phyloP scores from a whole-genome alignment of 2,329 filamentous ascomycete species.

The Pseudopithomyces maydicus region DNA sequence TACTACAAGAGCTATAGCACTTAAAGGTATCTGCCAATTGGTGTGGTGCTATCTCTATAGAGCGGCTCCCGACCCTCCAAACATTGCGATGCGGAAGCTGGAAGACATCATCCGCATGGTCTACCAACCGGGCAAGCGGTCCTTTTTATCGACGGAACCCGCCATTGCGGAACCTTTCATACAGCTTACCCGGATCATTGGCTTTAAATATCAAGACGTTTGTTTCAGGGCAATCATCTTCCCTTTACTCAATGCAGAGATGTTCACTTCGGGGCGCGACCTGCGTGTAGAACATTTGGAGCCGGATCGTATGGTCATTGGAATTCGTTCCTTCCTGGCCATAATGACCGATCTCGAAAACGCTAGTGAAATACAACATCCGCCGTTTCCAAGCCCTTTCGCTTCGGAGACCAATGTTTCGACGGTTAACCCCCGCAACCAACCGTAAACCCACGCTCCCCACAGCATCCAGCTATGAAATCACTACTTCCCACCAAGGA shows the following conservation, averaged over 20 bases:
- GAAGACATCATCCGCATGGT: constrained; percentile 89
- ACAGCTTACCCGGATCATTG: constrained; percentile 91
- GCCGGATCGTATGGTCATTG: constrained; percentile 96
- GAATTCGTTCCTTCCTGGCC: constrained; percentile 89
- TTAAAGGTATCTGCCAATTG: constrained; percentile 87
- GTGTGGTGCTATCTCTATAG: constrained; percentile 96
- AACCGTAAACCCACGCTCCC: constrained; percentile 40
- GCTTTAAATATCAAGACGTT: constrained; percentile 89
- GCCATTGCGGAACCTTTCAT: constrained; percentile 88
- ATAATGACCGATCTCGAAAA: constrained; percentile 94
- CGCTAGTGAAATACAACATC: constrained; percentile 63
- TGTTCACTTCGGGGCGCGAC: constrained; percentile 78
- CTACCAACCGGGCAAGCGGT: constrained; percentile 78
- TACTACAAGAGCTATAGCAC: constrained; percentile 73
- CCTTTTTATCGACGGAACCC: constrained; percentile 80
- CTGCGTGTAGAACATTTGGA: constrained; percentile 90
- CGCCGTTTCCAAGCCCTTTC: constrained; percentile 79
- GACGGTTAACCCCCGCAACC: constrained; percentile 38
- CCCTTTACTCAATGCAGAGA: constrained; percentile 87
- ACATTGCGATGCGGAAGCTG: constrained; percentile 74
- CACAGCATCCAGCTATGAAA: constrained; percentile 39
- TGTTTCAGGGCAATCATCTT: constrained; percentile 95
- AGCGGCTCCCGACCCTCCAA: constrained; percentile 69
- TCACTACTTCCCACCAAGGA: constrained; percentile 53
- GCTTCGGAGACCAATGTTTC: constrained; percentile 52